Evolutionary conservation across 768 basidiomycete species (phyloP).

Genomic region (Trametes cubensis): DNA sequence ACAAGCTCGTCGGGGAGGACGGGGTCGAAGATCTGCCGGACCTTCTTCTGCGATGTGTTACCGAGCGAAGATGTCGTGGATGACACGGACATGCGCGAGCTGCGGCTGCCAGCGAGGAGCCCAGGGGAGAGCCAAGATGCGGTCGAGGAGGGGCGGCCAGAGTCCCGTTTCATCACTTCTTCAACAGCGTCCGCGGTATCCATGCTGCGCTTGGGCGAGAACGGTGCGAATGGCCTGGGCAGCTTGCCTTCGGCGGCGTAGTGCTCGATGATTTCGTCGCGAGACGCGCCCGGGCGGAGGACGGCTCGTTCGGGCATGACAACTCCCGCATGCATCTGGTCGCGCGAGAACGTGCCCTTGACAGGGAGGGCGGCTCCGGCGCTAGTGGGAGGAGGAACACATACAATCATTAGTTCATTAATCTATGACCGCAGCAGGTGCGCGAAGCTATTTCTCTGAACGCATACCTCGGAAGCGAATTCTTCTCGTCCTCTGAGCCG

Average conservation of each 20-base stretch:
- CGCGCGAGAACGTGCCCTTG: constrained; percentile 43
- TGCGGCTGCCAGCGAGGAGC: constrained; percentile 12
- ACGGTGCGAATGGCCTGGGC: constrained; percentile 46
- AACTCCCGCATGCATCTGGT: constrained; percentile 47
- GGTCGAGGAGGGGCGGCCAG: constrained; percentile 26
- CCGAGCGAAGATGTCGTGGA: constrained; percentile 26
- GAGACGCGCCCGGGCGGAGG: constrained; percentile 39
- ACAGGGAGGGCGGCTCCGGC: constrained; percentile 9
- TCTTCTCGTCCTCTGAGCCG: constrained; percentile 11
- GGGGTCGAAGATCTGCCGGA: constrained; percentile 67
- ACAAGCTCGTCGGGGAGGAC: constrained; percentile 76
- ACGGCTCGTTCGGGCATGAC: constrained; percentile 56
- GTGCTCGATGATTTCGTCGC: constrained; percentile 48
- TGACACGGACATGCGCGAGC: constrained; percentile 26
- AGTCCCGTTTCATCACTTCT: constrained; percentile 1
- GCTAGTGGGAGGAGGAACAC: neutral
- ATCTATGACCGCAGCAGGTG: neutral
- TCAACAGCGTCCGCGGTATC: neutral
- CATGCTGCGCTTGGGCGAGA: constrained; percentile 33
- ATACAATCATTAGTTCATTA: neutral
- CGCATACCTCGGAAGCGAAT: constrained; percentile 12
- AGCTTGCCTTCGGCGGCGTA: constrained; percentile 46
- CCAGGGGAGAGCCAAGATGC: constrained; percentile 26
- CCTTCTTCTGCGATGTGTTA: constrained; percentile 39
- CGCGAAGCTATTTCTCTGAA: neutral